Percentiles rank a stretch among this genome's conserved stretches.
Conservation (phyloP, 805 yeast genomes). For the Lipomyces chichibuensis region DNA sequence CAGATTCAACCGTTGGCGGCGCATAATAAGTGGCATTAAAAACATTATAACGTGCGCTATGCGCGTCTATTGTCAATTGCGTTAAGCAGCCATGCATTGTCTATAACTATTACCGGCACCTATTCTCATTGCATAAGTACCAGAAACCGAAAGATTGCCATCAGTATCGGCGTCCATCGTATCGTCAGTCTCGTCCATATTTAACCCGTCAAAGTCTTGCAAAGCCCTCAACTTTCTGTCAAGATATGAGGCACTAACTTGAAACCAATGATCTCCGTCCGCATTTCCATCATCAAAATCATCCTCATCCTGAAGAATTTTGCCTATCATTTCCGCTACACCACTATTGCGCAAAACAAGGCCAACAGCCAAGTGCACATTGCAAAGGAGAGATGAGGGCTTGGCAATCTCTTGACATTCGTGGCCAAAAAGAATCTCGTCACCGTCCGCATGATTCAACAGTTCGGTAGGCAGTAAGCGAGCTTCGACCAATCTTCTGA, state of each 20-base stretch:
- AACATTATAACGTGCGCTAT: too few species aligned
- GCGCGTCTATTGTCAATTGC: too few species aligned
- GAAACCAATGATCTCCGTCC: not conserved
- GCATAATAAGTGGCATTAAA: too few species aligned
- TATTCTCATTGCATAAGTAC: too few species aligned
- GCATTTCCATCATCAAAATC: not conserved
- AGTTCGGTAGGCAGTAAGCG: not conserved
- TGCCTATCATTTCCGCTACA: not conserved
- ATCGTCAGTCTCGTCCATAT: too few species aligned
- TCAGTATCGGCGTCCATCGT: too few species aligned
- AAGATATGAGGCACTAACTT: conserved; percentile 6
- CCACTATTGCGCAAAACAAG: not conserved
- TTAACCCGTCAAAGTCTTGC: too few species aligned
- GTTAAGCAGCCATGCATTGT: too few species aligned
- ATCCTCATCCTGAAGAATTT: not conserved
- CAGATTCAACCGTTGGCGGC: too few species aligned
- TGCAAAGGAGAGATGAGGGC: conserved; percentile 2
- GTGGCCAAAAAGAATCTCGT: not conserved
- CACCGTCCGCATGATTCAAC: not conserved
- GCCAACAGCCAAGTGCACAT: not conserved
- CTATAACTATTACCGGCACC: too few species aligned
- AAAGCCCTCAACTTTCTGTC: too few species aligned
- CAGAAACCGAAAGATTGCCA: too few species aligned
- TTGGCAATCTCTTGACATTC: not conserved
- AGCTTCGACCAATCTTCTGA: not conserved